phyloP scores from a whole-genome alignment of 495 filamentous ascomycete species.

The Talaromyces adpressus region DNA sequence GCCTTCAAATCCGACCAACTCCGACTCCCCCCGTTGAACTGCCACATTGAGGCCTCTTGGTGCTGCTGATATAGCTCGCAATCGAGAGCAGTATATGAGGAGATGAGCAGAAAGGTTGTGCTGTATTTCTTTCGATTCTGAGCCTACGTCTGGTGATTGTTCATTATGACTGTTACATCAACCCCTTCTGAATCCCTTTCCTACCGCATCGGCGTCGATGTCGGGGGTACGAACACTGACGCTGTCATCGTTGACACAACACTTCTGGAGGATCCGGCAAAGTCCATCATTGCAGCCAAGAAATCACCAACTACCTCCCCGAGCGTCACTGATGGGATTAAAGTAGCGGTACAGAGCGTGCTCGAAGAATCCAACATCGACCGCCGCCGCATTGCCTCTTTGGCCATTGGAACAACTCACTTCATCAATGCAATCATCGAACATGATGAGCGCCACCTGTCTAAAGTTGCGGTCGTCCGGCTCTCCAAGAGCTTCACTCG shows the following conservation, averaged over 20 bases:
- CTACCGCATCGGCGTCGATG: slow-evolving; percentile 21
- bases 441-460: slow-evolving; percentile 36
- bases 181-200: no score
- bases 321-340: slow-evolving; percentile 50
- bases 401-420: slow-evolving; percentile 57
- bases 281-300: slow-evolving; percentile 43
- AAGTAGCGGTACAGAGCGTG: slow-evolving; percentile 39
- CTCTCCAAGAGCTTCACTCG: slow-evolving; percentile 38
- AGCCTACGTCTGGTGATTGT: no score
- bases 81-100: no score
- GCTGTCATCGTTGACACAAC: slow-evolving; percentile 26
- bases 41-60: no score
- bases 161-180: no score
- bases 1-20: no score
- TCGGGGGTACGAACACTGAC: slow-evolving; percentile 45
- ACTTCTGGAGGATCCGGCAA: slow-evolving; percentile 42
- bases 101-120: no score
- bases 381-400: slow-evolving; percentile 37
- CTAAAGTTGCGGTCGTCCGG: slow-evolving; percentile 25
- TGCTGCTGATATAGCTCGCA: no score
- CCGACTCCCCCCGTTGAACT: no score
- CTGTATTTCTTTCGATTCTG: no score
- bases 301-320: slow-evolving; percentile 51
- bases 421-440: slow-evolving; percentile 58
- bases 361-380: slow-evolving; percentile 31